phyloP scores from a whole-genome alignment of 352 stramenopile genomes.

The Pythium insidiosum region DNA sequence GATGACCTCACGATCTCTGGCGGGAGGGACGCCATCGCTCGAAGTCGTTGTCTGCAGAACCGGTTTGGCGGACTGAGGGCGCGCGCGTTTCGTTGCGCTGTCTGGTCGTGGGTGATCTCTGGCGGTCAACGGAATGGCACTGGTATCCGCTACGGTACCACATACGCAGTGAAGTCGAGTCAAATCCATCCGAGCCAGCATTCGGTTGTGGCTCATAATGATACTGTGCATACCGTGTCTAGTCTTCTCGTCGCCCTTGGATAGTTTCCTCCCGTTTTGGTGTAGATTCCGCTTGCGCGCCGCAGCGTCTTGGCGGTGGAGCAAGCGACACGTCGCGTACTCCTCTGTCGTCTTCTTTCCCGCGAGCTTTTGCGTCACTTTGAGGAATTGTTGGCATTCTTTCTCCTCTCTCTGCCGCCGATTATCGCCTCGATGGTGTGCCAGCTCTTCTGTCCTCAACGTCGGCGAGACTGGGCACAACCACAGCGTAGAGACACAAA shows the following conservation, averaged over 20 bases:
- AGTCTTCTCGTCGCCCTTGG: too few species aligned
- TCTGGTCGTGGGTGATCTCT: not conserved
- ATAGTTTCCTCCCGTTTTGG: conserved; percentile 29
- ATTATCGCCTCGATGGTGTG: too few species aligned
- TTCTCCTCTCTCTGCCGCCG: conserved; percentile 14
- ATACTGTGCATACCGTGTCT: too few species aligned
- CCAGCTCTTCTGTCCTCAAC: too few species aligned
- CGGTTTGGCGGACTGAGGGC: conserved; percentile 44
- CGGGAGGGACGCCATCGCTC: too few species aligned
- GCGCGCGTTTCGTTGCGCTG: not conserved
- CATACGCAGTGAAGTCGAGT: too few species aligned
- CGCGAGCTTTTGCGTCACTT: conserved; percentile 30
- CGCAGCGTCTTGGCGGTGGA: conserved; percentile 23
- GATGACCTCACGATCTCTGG: too few species aligned
- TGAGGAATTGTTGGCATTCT: conserved; percentile 19
- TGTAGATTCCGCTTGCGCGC: conserved; percentile 33
- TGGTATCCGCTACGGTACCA: too few species aligned
- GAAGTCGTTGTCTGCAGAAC: conserved; percentile 16
- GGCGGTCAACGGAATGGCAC: not conserved
- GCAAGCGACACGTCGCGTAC: conserved; percentile 31
- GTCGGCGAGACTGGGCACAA: too few species aligned
- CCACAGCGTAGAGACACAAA: too few species aligned
- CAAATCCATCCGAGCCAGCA: too few species aligned
- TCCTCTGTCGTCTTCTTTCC: conserved; percentile 47
- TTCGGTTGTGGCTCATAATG: too few species aligned